Conservation (phyloP, 129 eudicot genomes). For the Chrysanthemum makinoi region DNA sequence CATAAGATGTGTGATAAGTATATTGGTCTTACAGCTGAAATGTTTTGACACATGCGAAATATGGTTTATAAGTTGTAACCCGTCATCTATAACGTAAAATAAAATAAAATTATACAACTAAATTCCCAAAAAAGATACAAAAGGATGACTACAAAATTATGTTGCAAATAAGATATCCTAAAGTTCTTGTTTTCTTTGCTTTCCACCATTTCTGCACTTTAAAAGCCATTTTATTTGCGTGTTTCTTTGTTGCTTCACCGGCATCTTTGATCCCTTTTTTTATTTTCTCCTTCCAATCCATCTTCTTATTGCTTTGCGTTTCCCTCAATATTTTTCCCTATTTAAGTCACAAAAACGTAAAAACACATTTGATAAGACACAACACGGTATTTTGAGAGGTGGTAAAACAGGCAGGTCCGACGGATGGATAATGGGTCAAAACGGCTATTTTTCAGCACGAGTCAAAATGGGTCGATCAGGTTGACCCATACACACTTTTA, state of each 20-base stretch:
- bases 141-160: conserved; percentile 18
- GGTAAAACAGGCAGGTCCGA: not conserved
- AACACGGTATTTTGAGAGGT: not conserved
- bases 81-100: not conserved
- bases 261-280: conserved; percentile 47
- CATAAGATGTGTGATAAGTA: not conserved
- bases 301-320: conserved; percentile 48
- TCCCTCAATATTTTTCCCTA: conserved; percentile 74
- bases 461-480: not conserved
- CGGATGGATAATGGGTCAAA: not conserved
- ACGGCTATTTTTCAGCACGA: not conserved
- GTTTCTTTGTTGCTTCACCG: conserved; percentile 50
- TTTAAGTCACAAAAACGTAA: not conserved
- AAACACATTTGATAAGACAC: not conserved
- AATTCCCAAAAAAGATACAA: conserved; percentile 3
- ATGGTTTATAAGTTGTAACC: conserved; percentile 11
- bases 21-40: not conserved
- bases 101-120: conserved; percentile 27
- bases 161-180: conserved; percentile 25
- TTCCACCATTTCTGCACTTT: conserved; percentile 75
- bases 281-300: conserved; percentile 65
- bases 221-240: conserved; percentile 49
- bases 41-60: not conserved
- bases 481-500: not conserved
- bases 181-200: conserved; percentile 57